phyloP scores from a whole-genome alignment of 805 yeast species.

The Isabelozyma pseudorhagii region DNA sequence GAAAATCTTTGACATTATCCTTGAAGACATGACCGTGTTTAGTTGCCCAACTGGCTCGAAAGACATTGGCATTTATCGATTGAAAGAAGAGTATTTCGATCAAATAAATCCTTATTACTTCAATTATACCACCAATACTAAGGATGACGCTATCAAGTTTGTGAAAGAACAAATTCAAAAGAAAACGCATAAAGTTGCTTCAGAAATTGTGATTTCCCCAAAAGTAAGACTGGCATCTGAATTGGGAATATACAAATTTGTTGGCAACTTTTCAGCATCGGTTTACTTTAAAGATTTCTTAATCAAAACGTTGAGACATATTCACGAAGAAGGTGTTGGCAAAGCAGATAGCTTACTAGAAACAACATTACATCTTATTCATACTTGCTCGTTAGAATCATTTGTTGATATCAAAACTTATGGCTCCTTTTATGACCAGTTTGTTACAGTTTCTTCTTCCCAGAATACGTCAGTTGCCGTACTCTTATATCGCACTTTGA shows the following conservation, averaged over 20 bases:
- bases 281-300: slow-evolving; percentile 52
- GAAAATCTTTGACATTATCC: slow-evolving; percentile 62
- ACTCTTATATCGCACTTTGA: slow-evolving; percentile 36
- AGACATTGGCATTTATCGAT: slow-evolving; percentile 34
- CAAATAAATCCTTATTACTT: slow-evolving; percentile 65
- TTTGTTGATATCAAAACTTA: slow-evolving; percentile 22
- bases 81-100: slow-evolving; percentile 33
- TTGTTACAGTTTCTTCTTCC: slow-evolving; percentile 28
- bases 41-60: slow-evolving; percentile 31
- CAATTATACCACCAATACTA: slow-evolving; percentile 70
- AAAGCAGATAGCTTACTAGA: slow-evolving; percentile 57
- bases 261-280: slow-evolving; percentile 54
- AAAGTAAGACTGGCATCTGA: slow-evolving; percentile 27
- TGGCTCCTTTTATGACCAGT: slow-evolving; percentile 29
- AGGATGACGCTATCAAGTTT: slow-evolving; percentile 77
- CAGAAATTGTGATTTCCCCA: slow-evolving; percentile 60
- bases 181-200: slow-evolving; percentile 31
- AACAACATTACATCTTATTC: slow-evolving; percentile 63
- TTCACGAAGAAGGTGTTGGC: slow-evolving; percentile 29
- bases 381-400: slow-evolving; percentile 45
- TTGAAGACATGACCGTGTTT: slow-evolving; percentile 30
- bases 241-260: slow-evolving; percentile 36
- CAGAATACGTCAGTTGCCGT: slow-evolving; percentile 35
- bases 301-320: slow-evolving; percentile 44
- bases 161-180: slow-evolving; percentile 51